These are phyloP conservation scores for Fusarium sp. DNA, from an alignment of 2,329 filamentous ascomycete species.

Conservation along the genomic window DNA sequence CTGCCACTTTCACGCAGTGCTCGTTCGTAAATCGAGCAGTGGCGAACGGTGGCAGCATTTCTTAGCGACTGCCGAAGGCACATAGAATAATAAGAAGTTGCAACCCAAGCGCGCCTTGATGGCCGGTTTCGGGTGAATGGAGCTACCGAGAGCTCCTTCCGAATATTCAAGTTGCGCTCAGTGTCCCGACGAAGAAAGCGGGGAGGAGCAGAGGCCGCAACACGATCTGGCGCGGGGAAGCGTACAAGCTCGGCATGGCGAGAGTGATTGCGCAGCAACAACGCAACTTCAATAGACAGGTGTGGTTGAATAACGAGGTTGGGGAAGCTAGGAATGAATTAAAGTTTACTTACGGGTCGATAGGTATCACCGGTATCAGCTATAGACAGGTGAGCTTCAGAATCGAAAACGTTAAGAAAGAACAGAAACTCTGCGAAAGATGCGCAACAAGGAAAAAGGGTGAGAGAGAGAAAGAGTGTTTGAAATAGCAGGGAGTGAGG, in stretches of 20 bases:
- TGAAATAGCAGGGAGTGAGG: constrained; percentile 50
- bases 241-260: constrained; percentile 34
- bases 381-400: constrained; percentile 57
- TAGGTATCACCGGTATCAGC: constrained; percentile 71
- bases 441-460: constrained; percentile 41
- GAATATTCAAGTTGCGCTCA: constrained; percentile 29
- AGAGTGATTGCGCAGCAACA: constrained; percentile 30
- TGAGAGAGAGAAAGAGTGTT: constrained; percentile 45
- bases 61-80: background rate
- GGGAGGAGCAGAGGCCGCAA: constrained; percentile 32
- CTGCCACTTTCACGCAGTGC: constrained; percentile 9
- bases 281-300: constrained; percentile 8
- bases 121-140: constrained; percentile 39
- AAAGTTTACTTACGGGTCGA: constrained; percentile 64
- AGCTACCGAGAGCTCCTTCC: constrained; percentile 28
- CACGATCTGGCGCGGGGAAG: constrained; percentile 37
- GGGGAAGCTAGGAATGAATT: constrained; percentile 24
- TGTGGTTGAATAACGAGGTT: constrained; percentile 16
- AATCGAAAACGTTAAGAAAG: constrained; percentile 40
- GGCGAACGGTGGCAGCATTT: background rate
- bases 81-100: constrained; percentile 7
- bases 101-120: constrained; percentile 25
- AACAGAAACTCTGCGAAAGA: constrained; percentile 42
- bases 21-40: constrained; percentile 5
- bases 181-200: constrained; percentile 29